Base-by-base conservation (phyloP, 257 asterid genomes). In the Nicotiana attenuata region DNA sequence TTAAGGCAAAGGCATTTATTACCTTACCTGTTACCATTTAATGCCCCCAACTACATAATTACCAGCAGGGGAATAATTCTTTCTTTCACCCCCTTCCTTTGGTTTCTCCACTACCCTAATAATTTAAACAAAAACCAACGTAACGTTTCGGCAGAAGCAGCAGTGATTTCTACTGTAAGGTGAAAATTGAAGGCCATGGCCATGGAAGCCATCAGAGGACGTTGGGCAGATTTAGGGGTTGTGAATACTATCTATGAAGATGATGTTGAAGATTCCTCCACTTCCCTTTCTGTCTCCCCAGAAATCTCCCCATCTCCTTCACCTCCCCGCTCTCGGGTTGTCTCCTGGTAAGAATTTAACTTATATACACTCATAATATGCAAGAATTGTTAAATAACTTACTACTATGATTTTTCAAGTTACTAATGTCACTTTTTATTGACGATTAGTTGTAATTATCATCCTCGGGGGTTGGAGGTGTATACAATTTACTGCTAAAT, bases 191-290 rank as follows among this genome's bases (percentile, higher is more conserved):
- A 35, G 24, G 81, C 1, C 8, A 24, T 45, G 73, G 60, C 73
- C 22, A 83, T 65, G 81, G 80, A 55, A 59, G 84, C 66, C 55
- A 10, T 76, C 57, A 85, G 84, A 31, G 86, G 50, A 41, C 50
- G 86, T 2, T 89, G 94, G 96, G 81, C 85, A 69, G 91, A 88
- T 50, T 76, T 91, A 71, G 98, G 97, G 77, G 83, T 91, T 69
- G 94, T 91, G 17, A 92, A 89, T 26, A 94, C 94, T 19, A 94
- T 92, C 52, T 91, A 90, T 57, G 98, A 94, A 88, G 97, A 91
- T 60, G 98, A 91, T 81, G 88, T 76, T 41, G 91, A 80, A 77
- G 91, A 87, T 63, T 41, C 17, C 82, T 84, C 87, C 76, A 47
- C 88, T 11, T 2, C 88, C 8, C 86, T 88, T 77, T 82, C 90